Percentiles rank a stretch among this genome's conserved stretches.
Conservation (phyloP, 441 rosid species). For the Croton setiger region DNA sequence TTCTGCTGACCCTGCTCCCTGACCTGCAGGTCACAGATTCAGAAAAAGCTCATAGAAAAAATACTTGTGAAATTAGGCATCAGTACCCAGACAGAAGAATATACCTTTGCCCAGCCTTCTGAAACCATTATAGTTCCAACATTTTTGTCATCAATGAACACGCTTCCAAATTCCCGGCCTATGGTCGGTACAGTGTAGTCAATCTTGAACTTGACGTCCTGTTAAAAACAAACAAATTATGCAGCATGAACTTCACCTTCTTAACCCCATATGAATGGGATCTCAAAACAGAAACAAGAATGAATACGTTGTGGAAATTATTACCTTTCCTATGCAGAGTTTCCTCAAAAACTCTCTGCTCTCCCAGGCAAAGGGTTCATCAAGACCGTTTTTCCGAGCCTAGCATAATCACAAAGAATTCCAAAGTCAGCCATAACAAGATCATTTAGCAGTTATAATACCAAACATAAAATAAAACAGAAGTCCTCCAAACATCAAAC, state of each 20-base stretch:
- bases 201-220: slow-evolving; percentile 89
- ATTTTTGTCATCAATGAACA: slow-evolving; percentile 72
- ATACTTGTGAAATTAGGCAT: background rate
- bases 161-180: slow-evolving; percentile 78
- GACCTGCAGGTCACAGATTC: slow-evolving; percentile 48
- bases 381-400: slow-evolving; percentile 89
- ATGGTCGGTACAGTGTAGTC: slow-evolving; percentile 72
- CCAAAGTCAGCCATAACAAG: background rate
- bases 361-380: slow-evolving; percentile 98
- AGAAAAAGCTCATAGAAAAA: slow-evolving; percentile 7
- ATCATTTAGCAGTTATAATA: background rate
- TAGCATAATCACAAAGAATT: slow-evolving; percentile 19
- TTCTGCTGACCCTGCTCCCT: slow-evolving; percentile 83
- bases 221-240: slow-evolving; percentile 9
- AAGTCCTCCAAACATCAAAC: background rate
- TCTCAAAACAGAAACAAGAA: slow-evolving; percentile 16
- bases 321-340: slow-evolving; percentile 94
- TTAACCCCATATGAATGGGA: background rate
- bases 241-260: background rate
- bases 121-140: slow-evolving; percentile 60
- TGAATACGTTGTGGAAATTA: background rate
- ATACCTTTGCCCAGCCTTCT: slow-evolving; percentile 92
- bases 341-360: slow-evolving; percentile 90
- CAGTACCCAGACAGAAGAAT: slow-evolving; percentile 6
- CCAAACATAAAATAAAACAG: background rate